Evolutionary conservation across 139 green algal species (phyloP).

Genomic region (Picochlorum sp.): DNA sequence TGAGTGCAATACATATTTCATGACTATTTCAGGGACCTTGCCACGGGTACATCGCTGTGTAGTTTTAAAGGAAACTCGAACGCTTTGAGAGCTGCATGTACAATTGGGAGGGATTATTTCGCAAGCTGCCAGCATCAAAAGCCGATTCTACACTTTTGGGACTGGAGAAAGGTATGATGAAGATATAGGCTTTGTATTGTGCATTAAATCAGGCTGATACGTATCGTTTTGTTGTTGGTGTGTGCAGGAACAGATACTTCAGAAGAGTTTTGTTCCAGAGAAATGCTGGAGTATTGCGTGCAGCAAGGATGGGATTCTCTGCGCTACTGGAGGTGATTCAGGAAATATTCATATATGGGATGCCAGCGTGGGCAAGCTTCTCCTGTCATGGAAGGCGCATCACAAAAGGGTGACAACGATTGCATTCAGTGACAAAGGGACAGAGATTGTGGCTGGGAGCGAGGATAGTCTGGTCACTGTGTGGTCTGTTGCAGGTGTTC

Average conservation of each 20-base stretch:
- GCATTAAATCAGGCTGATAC: background rate
- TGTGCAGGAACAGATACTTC: constrained; percentile 59
- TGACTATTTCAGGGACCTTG: constrained; percentile 50
- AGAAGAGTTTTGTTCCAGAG: constrained; percentile 61
- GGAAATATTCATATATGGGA: constrained; percentile 75
- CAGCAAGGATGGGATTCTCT: constrained; percentile 39
- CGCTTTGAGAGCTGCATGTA: constrained; percentile 34
- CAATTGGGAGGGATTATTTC: constrained; percentile 61
- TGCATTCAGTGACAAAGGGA: constrained; percentile 51
- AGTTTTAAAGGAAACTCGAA: constrained; percentile 53
- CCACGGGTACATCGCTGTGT: constrained; percentile 47
- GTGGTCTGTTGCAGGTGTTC: constrained; percentile 67
- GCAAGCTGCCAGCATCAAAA: constrained; percentile 49
- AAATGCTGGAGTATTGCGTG: constrained; percentile 40
- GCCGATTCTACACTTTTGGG: constrained; percentile 62
- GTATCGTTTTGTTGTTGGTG: background rate
- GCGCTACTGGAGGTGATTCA: constrained; percentile 53
- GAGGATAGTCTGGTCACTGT: constrained; percentile 69
- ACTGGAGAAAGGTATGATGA: constrained; percentile 62
- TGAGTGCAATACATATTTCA: background rate
- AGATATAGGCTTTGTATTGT: background rate
- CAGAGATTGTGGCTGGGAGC: constrained; percentile 61
- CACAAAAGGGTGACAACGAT: constrained; percentile 76
- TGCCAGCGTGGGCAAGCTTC: constrained; percentile 51
- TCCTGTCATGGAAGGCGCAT: constrained; percentile 76